Conservation (phyloP, 2,329 filamentous ascomycete species). For the Alternaria triticimaculans region DNA sequence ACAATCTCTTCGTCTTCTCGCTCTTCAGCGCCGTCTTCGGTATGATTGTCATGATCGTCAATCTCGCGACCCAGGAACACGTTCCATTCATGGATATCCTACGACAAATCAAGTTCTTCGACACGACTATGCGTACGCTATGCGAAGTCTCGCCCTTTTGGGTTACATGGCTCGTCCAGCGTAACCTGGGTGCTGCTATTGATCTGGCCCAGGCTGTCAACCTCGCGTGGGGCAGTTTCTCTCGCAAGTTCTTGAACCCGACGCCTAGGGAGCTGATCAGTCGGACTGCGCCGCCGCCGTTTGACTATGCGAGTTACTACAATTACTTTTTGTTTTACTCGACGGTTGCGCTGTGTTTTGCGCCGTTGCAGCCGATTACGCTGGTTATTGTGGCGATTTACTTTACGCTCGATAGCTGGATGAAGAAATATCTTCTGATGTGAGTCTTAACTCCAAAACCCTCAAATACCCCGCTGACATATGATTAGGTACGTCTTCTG, state of each 20-base stretch:
- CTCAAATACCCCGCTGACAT: background rate
- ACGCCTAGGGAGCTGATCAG: conserved; percentile 92
- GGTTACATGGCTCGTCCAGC: conserved; percentile 78
- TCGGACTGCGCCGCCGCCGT: conserved; percentile 86
- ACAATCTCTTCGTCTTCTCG: conserved; percentile 94
- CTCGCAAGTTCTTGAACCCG: conserved; percentile 82
- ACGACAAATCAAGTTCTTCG: conserved; percentile 66
- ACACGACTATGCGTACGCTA: conserved; percentile 72
- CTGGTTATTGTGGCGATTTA: conserved; percentile 87
- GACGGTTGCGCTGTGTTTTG: conserved; percentile 86
- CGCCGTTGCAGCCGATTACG: conserved; percentile 84
- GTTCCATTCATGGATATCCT: conserved; percentile 70
- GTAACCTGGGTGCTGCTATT: conserved; percentile 90
- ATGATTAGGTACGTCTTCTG: conserved; percentile 73
- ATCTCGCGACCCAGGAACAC: conserved; percentile 60
- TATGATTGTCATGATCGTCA: conserved; percentile 71
- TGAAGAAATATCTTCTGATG: conserved; percentile 94
- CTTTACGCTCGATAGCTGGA: conserved; percentile 82
- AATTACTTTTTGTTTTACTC: conserved; percentile 97
- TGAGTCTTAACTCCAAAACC: conserved; percentile 45
- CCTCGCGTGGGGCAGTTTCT: conserved; percentile 82
- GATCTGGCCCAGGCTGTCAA: conserved; percentile 90
- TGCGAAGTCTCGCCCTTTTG: conserved; percentile 88
- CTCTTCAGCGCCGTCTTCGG: conserved; percentile 84
- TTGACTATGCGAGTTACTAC: conserved; percentile 97